phyloP scores from a whole-genome alignment of 2,329 filamentous ascomycete species.

The Monilinia polystroma region DNA sequence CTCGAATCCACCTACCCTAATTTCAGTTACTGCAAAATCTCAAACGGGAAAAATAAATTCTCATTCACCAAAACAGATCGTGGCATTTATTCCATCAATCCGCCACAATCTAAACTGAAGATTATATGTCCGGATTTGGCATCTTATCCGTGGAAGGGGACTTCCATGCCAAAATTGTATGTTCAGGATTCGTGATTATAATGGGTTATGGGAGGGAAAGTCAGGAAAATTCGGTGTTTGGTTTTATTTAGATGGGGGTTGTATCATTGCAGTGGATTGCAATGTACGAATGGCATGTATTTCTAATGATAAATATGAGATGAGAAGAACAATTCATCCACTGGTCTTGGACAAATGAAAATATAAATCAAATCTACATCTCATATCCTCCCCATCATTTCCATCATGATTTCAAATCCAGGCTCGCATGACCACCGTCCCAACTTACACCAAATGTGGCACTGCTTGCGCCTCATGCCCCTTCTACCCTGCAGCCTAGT shows the following conservation, averaged over 20 bases:
- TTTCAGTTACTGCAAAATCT: conserved; percentile 7
- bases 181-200: background rate
- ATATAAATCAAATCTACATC: background rate
- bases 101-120: conserved; percentile 5
- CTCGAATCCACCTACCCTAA: conserved; percentile 5
- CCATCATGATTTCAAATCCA: background rate
- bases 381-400: no score
- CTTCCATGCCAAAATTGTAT: conserved; percentile 10
- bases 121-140: conserved; percentile 9
- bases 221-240: background rate
- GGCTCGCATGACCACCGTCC: background rate
- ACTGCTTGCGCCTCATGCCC: background rate
- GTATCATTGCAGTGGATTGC: no score
- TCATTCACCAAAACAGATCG: conserved; percentile 11
- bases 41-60: conserved; percentile 8
- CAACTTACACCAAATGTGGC: background rate
- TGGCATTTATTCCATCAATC: conserved; percentile 2
- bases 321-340: background rate
- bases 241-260: background rate
- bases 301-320: background rate
- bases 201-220: background rate
- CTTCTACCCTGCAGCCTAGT: no score
- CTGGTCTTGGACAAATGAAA: background rate
- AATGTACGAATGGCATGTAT: background rate
- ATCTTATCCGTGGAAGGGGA: conserved; percentile 16